Base-by-base conservation (phyloP, 306 rosid species). In the Adenanthera pavonina region DNA sequence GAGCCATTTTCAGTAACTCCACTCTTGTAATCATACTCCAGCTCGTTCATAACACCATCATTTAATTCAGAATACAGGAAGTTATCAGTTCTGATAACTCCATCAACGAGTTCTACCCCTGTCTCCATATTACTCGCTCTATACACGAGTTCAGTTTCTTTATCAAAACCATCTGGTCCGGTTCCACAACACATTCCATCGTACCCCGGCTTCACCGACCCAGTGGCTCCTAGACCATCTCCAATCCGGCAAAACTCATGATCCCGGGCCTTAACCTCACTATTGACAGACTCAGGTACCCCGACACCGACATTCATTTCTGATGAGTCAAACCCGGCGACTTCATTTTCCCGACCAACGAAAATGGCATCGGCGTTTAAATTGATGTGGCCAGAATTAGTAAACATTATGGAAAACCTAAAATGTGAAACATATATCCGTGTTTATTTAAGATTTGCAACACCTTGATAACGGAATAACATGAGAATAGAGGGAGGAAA, bases 281-380 rank as follows among this genome's bases (percentile, higher is more conserved):
- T 61, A 61, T 61, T 38, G 15, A 54, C 75, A 77, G 54, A 36
- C 51, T 8, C 43, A 67, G 75, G 80, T 6, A 72, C 80, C 46
- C 35, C 66, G 0, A 17, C 79, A 33, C 7, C 10, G 66, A 67
- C 77, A 30, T 44, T 72, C 8, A 81, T 78, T 56, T 66, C 76
- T 8, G 89, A 56, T 4, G 59, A 49, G 17, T 47, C 65, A 56
- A 83, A 47, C 70, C 81, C 91, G 46, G 59, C 2, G 40, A 82
- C 79, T 35, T 84, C 88, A 11, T 64, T 84, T 46, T 87, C 80
- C 65, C 75, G 82, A 81, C 82, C 90, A 71, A 59, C 57, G 81
- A 82, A 77, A 79, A 72, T 80, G 36, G 83, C 83, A 36, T 87
- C 97, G 35, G 86, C 57, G 67, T 89, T 83, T 14, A 93, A 84